Conservation (phyloP, 768 basidiomycete species). For the Wakefieldia striispora region DNA sequence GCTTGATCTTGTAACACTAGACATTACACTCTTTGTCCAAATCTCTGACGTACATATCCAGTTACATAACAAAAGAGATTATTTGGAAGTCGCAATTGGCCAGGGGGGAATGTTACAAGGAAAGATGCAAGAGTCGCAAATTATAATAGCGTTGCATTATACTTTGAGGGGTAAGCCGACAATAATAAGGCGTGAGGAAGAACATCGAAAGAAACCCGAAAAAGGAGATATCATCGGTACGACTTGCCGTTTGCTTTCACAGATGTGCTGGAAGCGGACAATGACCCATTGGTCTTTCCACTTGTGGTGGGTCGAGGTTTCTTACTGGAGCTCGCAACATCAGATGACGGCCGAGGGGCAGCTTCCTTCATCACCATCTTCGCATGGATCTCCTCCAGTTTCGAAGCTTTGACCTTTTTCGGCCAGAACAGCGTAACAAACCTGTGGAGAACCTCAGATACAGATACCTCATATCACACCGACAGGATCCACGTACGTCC, state of each 20-base stretch:
- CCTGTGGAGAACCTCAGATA: constrained; percentile 38
- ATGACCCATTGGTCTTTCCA: constrained; percentile 53
- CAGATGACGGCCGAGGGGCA: constrained; percentile 56
- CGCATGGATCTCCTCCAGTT: constrained; percentile 92
- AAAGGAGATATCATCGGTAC: constrained; percentile 44
- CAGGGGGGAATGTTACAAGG: constrained; percentile 24
- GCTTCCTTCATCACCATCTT: constrained; percentile 93
- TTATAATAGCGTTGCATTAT: constrained; percentile 27
- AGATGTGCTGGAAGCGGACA: constrained; percentile 42
- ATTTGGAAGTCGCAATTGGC: constrained; percentile 14
- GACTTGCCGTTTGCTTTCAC: constrained; percentile 60
- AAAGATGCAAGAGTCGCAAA: constrained; percentile 14
- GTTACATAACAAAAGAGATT: constrained; percentile 14
- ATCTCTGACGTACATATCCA: constrained; percentile 1
- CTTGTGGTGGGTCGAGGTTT: constrained; percentile 53
- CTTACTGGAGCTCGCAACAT: constrained; percentile 46
- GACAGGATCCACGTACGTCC: constrained; percentile 69
- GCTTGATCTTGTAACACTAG: constrained; percentile 24
- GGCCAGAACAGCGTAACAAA: constrained; percentile 98
- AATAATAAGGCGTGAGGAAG: constrained; percentile 20
- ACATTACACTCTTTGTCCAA: constrained; percentile 2
- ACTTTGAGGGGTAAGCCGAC: constrained; percentile 17
- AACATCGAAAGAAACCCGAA: constrained; percentile 22
- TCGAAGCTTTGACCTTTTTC: constrained; percentile 91
- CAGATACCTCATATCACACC: constrained; percentile 4